These are phyloP conservation scores for Melocanna baccifera DNA, from an alignment of 176 grass and related monocot genomes.

Conservation along the genomic window DNA sequence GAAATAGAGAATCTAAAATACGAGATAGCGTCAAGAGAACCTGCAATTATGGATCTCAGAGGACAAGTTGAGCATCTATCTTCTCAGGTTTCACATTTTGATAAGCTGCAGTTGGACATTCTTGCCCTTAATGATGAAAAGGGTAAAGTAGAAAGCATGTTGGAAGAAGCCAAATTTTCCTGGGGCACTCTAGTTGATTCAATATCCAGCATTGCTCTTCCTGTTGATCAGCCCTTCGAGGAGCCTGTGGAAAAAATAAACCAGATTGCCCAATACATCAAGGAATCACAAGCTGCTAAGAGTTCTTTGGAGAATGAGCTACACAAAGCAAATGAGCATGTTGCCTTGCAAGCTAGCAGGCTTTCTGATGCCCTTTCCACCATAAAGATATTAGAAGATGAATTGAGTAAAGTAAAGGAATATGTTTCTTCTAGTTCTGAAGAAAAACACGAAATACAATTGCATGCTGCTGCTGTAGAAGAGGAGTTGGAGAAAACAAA, in stretches of 20 bases:
- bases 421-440: constrained; percentile 63
- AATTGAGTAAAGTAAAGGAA: constrained; percentile 57
- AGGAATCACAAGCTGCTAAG: constrained; percentile 65
- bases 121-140: constrained; percentile 52
- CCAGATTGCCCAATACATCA: constrained; percentile 51
- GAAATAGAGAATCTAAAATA: constrained; percentile 46
- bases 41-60: constrained; percentile 45
- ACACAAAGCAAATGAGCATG: constrained; percentile 51
- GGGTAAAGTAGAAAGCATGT: constrained; percentile 46
- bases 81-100: constrained; percentile 40
- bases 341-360: constrained; percentile 43
- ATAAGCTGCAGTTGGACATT: constrained; percentile 59
- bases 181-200: constrained; percentile 51
- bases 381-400: constrained; percentile 61
- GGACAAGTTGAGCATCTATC: constrained; percentile 58
- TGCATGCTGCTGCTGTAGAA: constrained; percentile 47
- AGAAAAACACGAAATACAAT: constrained; percentile 63
- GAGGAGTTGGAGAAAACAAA: constrained; percentile 83
- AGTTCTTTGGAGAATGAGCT: constrained; percentile 56
- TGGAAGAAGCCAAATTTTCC: constrained; percentile 53
- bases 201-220: constrained; percentile 55
- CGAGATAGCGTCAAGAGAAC: constrained; percentile 59
- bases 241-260: constrained; percentile 57
- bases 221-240: constrained; percentile 51
- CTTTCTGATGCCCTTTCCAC: constrained; percentile 48